Conservation (phyloP, 768 basidiomycete species). For the Leccinum rimulosum region DNA sequence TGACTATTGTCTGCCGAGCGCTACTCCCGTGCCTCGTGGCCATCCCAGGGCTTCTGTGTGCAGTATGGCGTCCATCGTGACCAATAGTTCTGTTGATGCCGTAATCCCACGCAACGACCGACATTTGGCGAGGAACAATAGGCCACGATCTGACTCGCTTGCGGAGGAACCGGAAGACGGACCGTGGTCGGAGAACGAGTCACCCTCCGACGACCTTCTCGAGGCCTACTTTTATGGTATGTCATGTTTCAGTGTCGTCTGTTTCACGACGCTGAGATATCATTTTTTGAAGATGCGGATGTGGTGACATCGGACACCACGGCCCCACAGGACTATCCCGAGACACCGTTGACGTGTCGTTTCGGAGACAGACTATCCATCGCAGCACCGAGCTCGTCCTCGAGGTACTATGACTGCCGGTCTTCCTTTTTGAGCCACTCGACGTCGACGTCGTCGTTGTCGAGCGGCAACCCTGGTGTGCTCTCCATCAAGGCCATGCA, state of each 20-base stretch:
- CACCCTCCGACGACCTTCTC: slow-evolving; percentile 31
- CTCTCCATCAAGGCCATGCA: slow-evolving; percentile 65
- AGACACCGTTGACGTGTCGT: slow-evolving; percentile 20
- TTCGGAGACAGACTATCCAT: slow-evolving; percentile 8
- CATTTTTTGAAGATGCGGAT: neutral
- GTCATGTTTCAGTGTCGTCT: neutral
- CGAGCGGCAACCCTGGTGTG: slow-evolving; percentile 23
- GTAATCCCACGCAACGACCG: slow-evolving; percentile 43
- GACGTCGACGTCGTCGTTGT: slow-evolving; percentile 31
- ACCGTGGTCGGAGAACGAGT: slow-evolving; percentile 24
- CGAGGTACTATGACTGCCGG: slow-evolving; percentile 18
- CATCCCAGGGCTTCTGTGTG: slow-evolving; percentile 42
- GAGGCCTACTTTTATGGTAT: slow-evolving; percentile 43
- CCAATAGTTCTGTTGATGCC: slow-evolving; percentile 56
- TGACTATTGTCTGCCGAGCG: slow-evolving; percentile 26
- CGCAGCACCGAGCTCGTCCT: slow-evolving; percentile 8
- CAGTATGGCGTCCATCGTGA: slow-evolving; percentile 57
- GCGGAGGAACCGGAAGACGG: slow-evolving; percentile 21
- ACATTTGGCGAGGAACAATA: slow-evolving; percentile 7
- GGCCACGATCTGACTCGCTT: slow-evolving; percentile 14
- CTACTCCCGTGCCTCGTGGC: slow-evolving; percentile 15
- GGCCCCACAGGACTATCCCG: slow-evolving; percentile 12
- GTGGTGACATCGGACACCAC: slow-evolving; percentile 19
- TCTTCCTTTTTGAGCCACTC: slow-evolving; percentile 38
- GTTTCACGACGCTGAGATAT: neutral